Evolutionary conservation across 2,329 filamentous ascomycete species (phyloP), one percentile per base, ranked within the genome.

Genomic region (Beauveria medogensis): DNA sequence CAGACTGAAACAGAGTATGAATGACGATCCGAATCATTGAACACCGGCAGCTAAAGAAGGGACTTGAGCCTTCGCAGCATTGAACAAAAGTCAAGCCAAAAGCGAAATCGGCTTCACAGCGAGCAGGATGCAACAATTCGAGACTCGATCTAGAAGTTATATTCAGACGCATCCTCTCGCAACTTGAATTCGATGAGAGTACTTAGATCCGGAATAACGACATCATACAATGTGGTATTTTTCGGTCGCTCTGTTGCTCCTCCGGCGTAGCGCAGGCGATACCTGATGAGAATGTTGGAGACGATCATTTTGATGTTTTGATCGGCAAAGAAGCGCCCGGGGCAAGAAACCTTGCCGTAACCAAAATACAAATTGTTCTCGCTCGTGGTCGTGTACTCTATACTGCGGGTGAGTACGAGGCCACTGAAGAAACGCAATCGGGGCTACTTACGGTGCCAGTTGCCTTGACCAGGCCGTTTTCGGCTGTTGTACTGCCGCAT

Each of bases 341-440:
- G 55, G 55, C 55, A 58, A 14, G 26, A 46, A 50, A 58, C 50
- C 43, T 51, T 58, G 44, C 55, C 46, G 46, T 58, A 46, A 22
- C 55, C 55, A 16, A 58, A 58, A 30, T 34, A 34, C 20, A 59
- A 20, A 12, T 52, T 51, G 10, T 30, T 59, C 37, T 59, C 56
- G 56, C 56, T 59, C 37, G 56, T 59, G 18, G 56, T 59, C 4
- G 56, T 59, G 37, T 51, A 59, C 37, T 59, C 46, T 59, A 20
- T 3, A 10, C 14, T 12, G n/a, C 2, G 28, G 14, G 30, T 59
- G 20, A 59, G 47, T 10, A 41, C 16, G 22, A 5, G 24, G 20
- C 18, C 9, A 40, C n/a, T 30, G 14, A 6, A 22, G 12, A 6
- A 3, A 30, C 12, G 26, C 9, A n/a, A 14, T 9, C 20, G 20